These are phyloP conservation scores for Phaffomyces thermotolerans DNA, from an alignment of 805 yeast genomes.

Conservation along the genomic window DNA sequence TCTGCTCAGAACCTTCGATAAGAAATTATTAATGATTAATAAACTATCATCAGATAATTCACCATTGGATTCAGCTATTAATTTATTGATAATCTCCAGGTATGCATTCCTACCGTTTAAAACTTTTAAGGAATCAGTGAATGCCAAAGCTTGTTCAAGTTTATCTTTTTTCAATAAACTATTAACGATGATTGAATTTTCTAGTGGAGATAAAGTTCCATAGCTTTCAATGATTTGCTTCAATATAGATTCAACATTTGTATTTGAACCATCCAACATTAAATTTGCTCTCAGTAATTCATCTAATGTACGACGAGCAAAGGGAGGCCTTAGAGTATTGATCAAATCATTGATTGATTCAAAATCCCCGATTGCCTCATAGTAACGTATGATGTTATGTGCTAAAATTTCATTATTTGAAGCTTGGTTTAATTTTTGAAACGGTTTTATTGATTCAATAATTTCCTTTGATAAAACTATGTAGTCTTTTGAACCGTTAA, in stretches of 20 bases:
- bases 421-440: constrained; percentile 6
- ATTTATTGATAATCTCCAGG: constrained; percentile 10
- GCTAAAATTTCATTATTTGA: constrained; percentile 4
- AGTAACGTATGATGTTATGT: constrained; percentile 12
- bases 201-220: constrained; percentile 11
- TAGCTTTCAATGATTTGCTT: constrained; percentile 12
- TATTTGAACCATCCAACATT: constrained; percentile 13
- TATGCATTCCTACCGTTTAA: constrained; percentile 4
- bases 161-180: constrained; percentile 13
- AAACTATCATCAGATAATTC: constrained; percentile 9
- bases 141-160: constrained; percentile 4
- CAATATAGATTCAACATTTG: constrained; percentile 14
- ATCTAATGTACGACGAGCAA: constrained; percentile 12
- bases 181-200: constrained; percentile 15
- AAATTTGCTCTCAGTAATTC: constrained; percentile 14
- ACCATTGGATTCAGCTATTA: constrained; percentile 6
- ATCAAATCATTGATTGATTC: constrained; percentile 13
- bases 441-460: constrained; percentile 11
- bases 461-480: constrained; percentile 13
- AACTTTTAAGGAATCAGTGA: constrained; percentile 2
- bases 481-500: constrained; percentile 12
- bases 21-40: constrained; percentile 12
- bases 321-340: constrained; percentile 9
- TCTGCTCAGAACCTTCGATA: constrained; percentile 6
- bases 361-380: constrained; percentile 5